Evolutionary conservation across 1,139 yeast species (phyloP).

Genomic region (Candida sojae): DNA sequence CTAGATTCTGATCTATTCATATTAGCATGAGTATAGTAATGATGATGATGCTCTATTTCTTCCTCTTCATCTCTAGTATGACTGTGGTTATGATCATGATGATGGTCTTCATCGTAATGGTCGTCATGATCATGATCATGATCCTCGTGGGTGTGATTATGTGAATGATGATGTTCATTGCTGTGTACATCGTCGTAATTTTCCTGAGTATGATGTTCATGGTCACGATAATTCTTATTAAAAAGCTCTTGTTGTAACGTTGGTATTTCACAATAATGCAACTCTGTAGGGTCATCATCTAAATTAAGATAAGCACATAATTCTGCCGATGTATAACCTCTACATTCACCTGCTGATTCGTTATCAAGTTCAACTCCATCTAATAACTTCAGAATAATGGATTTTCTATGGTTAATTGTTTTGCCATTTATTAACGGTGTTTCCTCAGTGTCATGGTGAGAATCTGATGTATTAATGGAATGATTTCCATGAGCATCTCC

Average conservation of each 20-base stretch:
- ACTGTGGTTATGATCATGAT: constrained; percentile 12
- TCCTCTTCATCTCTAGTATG: not conserved
- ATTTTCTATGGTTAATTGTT: constrained; percentile 18
- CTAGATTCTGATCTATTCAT: not conserved
- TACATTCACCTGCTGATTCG: constrained; percentile 49
- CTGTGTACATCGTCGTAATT: not conserved
- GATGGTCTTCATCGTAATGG: not conserved
- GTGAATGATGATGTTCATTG: too few relatives aligned
- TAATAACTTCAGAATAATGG: constrained; percentile 28
- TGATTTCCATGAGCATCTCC: constrained; percentile 15
- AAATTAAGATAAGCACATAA: constrained; percentile 20
- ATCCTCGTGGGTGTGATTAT: not conserved
- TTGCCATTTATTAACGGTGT: constrained; percentile 13
- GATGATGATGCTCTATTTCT: not conserved
- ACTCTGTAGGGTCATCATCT: constrained; percentile 7
- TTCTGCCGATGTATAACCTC: constrained; percentile 55
- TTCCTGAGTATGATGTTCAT: constrained; percentile 1
- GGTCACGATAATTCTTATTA: not conserved
- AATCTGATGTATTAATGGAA: constrained; percentile 12
- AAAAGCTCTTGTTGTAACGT: not conserved
- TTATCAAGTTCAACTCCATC: constrained; percentile 16
- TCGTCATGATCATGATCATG: not conserved
- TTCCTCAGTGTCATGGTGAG: constrained; percentile 36
- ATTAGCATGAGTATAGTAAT: not conserved
- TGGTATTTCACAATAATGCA: constrained; percentile 46